A percentile compares a stretch with the other conserved stretches of the same genome.
Evolutionary conservation across 2,329 filamentous ascomycete genomes (phyloP).

Genomic region (Fonsecaea pedrosoi): DNA sequence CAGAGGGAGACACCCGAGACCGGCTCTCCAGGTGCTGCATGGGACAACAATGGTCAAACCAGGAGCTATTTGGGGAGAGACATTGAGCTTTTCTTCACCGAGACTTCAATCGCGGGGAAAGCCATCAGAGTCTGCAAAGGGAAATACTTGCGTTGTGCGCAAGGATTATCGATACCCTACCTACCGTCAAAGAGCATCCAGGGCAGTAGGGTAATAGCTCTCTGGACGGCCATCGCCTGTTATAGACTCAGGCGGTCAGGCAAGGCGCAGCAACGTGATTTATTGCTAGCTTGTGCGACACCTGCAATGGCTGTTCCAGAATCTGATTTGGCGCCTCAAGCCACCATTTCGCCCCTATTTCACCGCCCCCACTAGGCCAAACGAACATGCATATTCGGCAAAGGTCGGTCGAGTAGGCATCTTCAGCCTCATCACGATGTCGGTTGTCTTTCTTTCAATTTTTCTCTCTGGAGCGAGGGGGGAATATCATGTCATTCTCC

Average conservation of each 20-base stretch:
- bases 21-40: no score
- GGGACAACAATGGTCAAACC: no score
- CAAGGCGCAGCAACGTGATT: neutral
- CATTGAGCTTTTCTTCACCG: no score
- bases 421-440: neutral
- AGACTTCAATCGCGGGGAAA: neutral
- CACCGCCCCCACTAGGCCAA: neutral
- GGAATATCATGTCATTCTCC: neutral
- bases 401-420: neutral
- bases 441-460: neutral
- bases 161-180: no score
- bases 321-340: conserved; percentile 1
- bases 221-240: neutral
- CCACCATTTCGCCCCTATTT: neutral
- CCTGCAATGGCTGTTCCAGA: neutral
- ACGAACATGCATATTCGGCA: neutral
- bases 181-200: neutral
- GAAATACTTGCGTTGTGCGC: neutral
- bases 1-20: no score
- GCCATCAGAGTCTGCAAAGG: neutral
- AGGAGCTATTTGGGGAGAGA: no score
- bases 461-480: neutral
- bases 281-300: neutral
- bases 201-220: neutral
- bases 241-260: neutral